These are phyloP conservation scores for Epichloe gansuensis DNA, from an alignment of 2,329 filamentous ascomycete genomes.

Conservation along the genomic window DNA sequence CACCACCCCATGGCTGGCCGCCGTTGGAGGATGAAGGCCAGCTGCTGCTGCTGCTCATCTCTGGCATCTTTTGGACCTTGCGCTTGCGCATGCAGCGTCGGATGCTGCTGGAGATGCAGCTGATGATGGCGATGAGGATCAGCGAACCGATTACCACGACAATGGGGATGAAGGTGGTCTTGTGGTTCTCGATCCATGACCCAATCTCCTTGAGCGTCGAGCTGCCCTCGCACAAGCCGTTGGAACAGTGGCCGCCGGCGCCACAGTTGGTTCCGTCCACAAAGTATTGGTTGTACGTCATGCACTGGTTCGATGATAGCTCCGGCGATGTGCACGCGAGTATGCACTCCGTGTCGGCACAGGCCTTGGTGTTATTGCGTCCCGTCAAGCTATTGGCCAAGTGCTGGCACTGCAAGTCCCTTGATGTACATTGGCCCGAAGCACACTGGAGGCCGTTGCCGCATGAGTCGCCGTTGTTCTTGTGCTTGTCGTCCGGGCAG, in stretches of 20 bases:
- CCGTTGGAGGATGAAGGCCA: constrained; percentile 11
- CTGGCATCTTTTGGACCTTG: too few relatives aligned
- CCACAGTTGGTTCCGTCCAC: constrained; percentile 80
- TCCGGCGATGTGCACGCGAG: constrained; percentile 63
- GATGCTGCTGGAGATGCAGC: constrained; percentile 47
- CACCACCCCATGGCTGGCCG: neutral
- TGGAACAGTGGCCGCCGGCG: constrained; percentile 65
- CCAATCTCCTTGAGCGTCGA: constrained; percentile 57
- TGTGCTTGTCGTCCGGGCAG: constrained; percentile 62
- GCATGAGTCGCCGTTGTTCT: constrained; percentile 59
- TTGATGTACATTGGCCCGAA: constrained; percentile 86
- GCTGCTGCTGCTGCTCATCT: neutral
- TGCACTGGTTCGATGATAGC: constrained; percentile 54
- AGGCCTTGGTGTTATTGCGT: constrained; percentile 69
- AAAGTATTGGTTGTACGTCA: constrained; percentile 77
- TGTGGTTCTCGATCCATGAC: constrained; percentile 66
- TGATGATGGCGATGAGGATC: constrained; percentile 52
- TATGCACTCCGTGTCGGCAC: constrained; percentile 51
- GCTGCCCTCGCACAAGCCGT: constrained; percentile 64
- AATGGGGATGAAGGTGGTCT: constrained; percentile 71
- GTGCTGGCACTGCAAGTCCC: constrained; percentile 77
- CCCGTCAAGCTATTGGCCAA: constrained; percentile 64
- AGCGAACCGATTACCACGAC: constrained; percentile 56
- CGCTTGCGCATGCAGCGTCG: constrained; percentile 12
- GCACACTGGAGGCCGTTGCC: constrained; percentile 64